Evolutionary conservation across 2,329 filamentous ascomycete species (phyloP), one percentile per base, ranked within the genome.

Genomic region (Septoria petroselini): DNA sequence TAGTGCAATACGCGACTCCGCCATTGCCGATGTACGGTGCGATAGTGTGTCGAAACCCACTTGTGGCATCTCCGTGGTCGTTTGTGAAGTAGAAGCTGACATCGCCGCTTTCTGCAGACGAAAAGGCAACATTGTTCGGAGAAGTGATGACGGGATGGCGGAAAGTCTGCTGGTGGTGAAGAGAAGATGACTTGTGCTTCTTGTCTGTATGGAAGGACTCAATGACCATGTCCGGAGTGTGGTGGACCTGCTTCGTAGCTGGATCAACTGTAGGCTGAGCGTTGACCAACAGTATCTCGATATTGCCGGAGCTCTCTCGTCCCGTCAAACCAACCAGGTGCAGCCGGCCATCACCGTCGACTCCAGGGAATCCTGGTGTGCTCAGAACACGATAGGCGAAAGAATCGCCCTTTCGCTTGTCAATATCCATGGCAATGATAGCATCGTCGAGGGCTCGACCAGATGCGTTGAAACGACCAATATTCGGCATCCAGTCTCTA

Each of bases 31-130:
- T 48, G 12, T 48, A 38, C 5, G 54, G 54, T 25, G 57, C 58
- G 4, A 59, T 30, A 12, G 34, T 25, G 41, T 58, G 51, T 2
- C 27, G 30, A 23, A 45, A 39, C n/a, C 58, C 58, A 4, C 43
- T 18, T 8, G 49, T 52, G 17, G 58, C 50, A 2, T 53, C 41
- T 21, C 58, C 57, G 45, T 61, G 58, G 41, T 61, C 58, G 51
- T 61, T 59, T 27, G 54, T 61, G 23, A 59, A 52, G 48, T 48
- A 60, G 45, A 60, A 57, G 6, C 53, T 53, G 2, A 30, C 25
- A 9, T 49, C n/a, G 9, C 21, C 15, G 15, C 33, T 27, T 5
- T 5, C 23, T 27, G 23, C 21, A 11, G 41, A 38, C 19, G 42
- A 41, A 15, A 53, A 48, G 25, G 58, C 58, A 19, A 60, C 48